Conservation (phyloP, 163 green algal species). For the Prototheca stagnorum region DNA sequence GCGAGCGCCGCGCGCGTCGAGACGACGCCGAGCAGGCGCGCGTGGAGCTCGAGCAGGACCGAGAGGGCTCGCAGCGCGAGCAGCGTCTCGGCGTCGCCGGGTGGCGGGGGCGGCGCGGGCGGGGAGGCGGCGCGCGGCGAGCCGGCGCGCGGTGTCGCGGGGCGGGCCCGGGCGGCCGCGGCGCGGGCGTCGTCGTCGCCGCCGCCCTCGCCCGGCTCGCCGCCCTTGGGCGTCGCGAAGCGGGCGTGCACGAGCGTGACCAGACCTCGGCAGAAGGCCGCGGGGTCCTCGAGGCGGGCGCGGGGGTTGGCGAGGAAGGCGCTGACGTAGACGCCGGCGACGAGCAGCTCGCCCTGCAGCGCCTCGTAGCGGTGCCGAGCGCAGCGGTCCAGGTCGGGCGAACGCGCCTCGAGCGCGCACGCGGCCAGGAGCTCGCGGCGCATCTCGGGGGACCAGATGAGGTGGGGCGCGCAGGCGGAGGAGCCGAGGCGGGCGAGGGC, state of each 20-base stretch:
- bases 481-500: slow-evolving; percentile 32
- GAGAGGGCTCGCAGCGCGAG: slow-evolving; percentile 36
- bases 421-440: slow-evolving; percentile 44
- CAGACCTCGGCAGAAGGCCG: slow-evolving; percentile 43
- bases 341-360: slow-evolving; percentile 50
- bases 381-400: not conserved
- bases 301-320: slow-evolving; percentile 51
- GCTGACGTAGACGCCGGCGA: slow-evolving; percentile 69
- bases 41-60: slow-evolving; percentile 36
- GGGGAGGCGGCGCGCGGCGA: not conserved
- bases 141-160: not conserved
- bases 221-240: not conserved
- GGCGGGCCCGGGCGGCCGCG: not conserved
- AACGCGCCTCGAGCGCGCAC: not conserved
- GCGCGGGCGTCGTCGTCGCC: not conserved
- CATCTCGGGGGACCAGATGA: slow-evolving; percentile 71
- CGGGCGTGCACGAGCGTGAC: slow-evolving; percentile 19
- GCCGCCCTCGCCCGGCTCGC: not conserved
- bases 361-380: slow-evolving; percentile 11
- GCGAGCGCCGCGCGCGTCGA: slow-evolving; percentile 36
- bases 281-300: slow-evolving; percentile 19
- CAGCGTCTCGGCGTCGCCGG: slow-evolving; percentile 12
- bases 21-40: slow-evolving; percentile 54
- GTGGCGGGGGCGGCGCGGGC: not conserved
- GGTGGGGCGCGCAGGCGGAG: slow-evolving; percentile 15